Percentiles rank a stretch among this genome's conserved stretches.
These are phyloP conservation scores for Rhynchosporium secalis DNA, from an alignment of 2,329 filamentous ascomycete species.

Conservation along the genomic window DNA sequence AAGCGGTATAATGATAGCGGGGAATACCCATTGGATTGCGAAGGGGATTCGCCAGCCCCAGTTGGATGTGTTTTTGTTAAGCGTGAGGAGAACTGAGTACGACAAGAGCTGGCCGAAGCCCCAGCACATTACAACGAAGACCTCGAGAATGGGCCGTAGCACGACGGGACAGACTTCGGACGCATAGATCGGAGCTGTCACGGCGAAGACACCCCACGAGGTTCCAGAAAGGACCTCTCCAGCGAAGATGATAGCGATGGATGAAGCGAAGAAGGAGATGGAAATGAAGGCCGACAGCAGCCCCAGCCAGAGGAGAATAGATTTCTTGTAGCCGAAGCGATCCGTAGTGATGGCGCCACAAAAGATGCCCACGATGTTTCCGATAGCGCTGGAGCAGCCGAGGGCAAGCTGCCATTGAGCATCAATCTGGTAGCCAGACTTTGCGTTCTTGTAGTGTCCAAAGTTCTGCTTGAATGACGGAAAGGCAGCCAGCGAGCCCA, in stretches of 20 bases:
- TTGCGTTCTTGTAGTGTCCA: neutral
- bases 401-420: neutral
- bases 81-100: constrained; percentile 46
- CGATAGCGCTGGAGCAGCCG: neutral
- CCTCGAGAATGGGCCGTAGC: neutral
- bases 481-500: neutral
- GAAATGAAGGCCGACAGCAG: neutral
- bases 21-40: constrained; percentile 49
- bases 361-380: neutral
- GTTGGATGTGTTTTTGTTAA: constrained; percentile 39
- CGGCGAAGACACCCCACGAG: neutral
- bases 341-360: neutral
- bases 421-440: neutral
- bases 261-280: neutral
- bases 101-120: constrained; percentile 50
- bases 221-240: neutral
- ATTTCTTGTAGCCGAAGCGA: neutral
- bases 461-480: neutral
- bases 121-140: constrained; percentile 43
- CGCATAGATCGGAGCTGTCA: neutral
- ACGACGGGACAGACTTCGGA: neutral
- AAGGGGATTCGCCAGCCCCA: constrained; percentile 45
- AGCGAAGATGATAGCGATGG: neutral
- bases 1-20: constrained; percentile 45
- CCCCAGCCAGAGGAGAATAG: neutral